Evolutionary conservation across 1,284 basidiomycete species (phyloP).

Genomic region (Peniophora sp.): DNA sequence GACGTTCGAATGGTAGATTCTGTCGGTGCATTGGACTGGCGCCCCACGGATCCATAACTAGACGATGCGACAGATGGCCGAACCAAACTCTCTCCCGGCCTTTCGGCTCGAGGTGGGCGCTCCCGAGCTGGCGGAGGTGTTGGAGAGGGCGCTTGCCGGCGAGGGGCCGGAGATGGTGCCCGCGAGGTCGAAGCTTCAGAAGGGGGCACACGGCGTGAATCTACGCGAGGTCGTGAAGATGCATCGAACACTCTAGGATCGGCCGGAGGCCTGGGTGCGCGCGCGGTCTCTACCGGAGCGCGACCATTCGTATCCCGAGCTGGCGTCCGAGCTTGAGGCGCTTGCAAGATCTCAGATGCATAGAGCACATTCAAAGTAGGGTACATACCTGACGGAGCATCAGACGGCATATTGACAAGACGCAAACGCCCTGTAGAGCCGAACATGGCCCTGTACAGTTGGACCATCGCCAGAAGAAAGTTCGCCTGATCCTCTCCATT

Average conservation of each 20-base stretch:
- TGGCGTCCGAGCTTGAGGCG: no score
- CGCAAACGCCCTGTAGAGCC: constrained; percentile 39
- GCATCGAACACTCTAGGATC: neutral
- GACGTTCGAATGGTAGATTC: constrained; percentile 8
- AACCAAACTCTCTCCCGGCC: no score
- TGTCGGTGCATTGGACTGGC: neutral
- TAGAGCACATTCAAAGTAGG: no score
- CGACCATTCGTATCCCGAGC: no score
- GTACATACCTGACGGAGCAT: constrained; percentile 26
- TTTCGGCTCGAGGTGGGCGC: neutral
- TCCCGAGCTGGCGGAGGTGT: neutral
- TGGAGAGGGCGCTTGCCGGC: neutral
- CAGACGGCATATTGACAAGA: constrained; percentile 46
- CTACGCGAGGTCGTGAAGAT: neutral
- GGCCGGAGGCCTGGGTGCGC: no score
- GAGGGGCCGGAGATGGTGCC: neutral
- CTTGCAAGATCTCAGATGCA: no score
- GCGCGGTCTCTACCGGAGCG: no score
- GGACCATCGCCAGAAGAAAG: constrained; percentile 65
- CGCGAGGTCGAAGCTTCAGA: neutral
- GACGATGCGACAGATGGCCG: no score
- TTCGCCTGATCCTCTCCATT: constrained; percentile 57
- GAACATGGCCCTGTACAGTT: constrained; percentile 61
- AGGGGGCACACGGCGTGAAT: neutral
- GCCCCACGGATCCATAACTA: no score